Base-by-base conservation (phyloP, 2,329 filamentous ascomycete genomes). In the Colletotrichum sp. region DNA sequence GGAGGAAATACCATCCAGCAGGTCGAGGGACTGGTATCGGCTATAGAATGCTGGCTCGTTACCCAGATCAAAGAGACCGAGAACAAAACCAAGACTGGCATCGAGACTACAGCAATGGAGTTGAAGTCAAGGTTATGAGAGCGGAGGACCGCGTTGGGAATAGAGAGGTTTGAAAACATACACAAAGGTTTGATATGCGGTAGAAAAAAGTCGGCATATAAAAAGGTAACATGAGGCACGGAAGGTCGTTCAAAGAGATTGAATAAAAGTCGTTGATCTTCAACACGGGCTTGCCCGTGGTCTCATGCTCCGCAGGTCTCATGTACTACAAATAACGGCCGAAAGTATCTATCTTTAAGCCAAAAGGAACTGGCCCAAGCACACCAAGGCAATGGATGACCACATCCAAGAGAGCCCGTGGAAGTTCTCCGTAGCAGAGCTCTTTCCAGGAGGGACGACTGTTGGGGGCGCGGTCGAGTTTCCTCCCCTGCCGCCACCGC, bases 1-100 rank as follows among this genome's bases (percentile, higher is more conserved):
- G 91, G 93, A 0, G 91, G 89, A 0, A 95, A 95, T 77, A 92
- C 90, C 0, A 75, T 84, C 8, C 83, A 85, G 6, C 87, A 95
- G 74, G 86, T 94, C 1, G 87, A 92, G 7, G 86, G 85, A 0
- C 80, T 94, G 27, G 85, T 90, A 1, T 80, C 76, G 9, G 85
- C 83, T 0, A 87, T 93, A 10, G 83, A 85, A 62, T 77, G 80
- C 2, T 93, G 92, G 92, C 43, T 75, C 18, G 56, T 65, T 4
- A 48, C 64, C 22, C 73, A 65, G 27, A 65, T 39, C n/a, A 52
- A 27, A 15, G 32, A 75, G 16, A 8, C 34, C 3, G 25, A 43
- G 6, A 56, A 58, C 15, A 27, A 60, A 5, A 8, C 30, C 2
- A 43, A 65, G 1, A 30, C 6, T 3, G 27, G 10, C 13, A 5